phyloP scores from a whole-genome alignment of 2,329 filamentous ascomycete genomes.

The Neofusicoccum kwambonambiense region DNA sequence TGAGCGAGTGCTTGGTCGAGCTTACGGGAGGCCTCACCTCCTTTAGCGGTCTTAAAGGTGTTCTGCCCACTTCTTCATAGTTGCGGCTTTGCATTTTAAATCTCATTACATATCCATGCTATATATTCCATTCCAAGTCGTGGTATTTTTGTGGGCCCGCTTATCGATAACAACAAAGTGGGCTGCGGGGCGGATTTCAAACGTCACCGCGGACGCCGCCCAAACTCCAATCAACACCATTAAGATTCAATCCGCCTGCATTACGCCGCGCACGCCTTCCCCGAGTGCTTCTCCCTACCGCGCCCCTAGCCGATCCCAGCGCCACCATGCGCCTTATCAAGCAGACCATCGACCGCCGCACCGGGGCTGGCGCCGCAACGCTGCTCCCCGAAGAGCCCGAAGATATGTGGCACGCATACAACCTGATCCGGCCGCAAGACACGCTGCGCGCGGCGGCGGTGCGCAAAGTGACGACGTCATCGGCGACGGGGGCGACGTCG shows the following conservation, averaged over 20 bases:
- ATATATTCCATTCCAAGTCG: too few relatives aligned
- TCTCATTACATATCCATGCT: too few relatives aligned
- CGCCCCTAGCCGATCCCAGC: neutral
- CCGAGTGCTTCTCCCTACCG: too few relatives aligned
- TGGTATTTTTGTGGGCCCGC: neutral
- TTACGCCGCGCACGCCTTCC: too few relatives aligned
- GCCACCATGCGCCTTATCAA: constrained; percentile 64
- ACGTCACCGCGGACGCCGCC: neutral
- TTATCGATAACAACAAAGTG: constrained; percentile 6
- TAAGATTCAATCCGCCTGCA: neutral
- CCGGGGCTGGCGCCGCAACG: constrained; percentile 65
- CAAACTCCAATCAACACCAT: neutral
- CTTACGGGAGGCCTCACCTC: too few relatives aligned
- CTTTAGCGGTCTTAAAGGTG: too few relatives aligned
- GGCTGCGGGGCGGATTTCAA: neutral
- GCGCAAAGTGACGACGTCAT: constrained; percentile 63
- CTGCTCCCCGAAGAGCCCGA: constrained; percentile 71
- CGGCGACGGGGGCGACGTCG: constrained; percentile 59
- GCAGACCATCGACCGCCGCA: constrained; percentile 61
- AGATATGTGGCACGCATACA: constrained; percentile 79
- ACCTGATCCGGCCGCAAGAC: constrained; percentile 66
- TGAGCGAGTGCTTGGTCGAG: too few relatives aligned
- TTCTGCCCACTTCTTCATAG: too few relatives aligned
- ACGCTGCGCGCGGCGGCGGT: constrained; percentile 65
- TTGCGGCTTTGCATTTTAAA: too few relatives aligned